Evolutionary conservation across 305 asterid genomes (phyloP), one percentile per base, ranked within the genome.

Genomic region (Fraxinus angustifolia): DNA sequence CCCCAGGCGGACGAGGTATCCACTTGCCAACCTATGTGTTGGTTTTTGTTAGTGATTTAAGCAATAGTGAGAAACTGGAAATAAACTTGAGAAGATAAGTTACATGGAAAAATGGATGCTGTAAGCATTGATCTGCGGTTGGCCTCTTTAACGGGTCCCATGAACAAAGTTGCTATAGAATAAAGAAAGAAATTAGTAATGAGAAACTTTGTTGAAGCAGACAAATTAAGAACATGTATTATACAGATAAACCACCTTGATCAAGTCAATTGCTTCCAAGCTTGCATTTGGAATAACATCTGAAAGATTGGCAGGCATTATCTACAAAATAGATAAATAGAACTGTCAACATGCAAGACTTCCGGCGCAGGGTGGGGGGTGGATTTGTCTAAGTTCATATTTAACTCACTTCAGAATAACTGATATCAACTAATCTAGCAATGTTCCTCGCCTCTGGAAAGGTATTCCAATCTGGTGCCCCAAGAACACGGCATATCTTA

Each of bases 81-180:
- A 80, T 40, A 75, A 82, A 82, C 38, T 5, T 65, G 36, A 75
- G 77, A 84, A 35, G 71, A 68, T 80, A 79, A 42, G 71, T 85
- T 91, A 94, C 98, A 70, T 93, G 91, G 86, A 96, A 96, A 87
- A 96, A 96, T 1, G 97, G 96, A 83, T 94, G 98, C 82, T 90
- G 93, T 88, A 96, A 87, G 87, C 98, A 94, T 73, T 94, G 94
- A 58, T 94, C 97, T 62, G 99, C 99, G 16, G 98, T 90, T 72
- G 97, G 98, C 86, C 99, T 92, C 89, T 91, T 90, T 62, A 85
- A 83, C 30, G 99, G 99, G 89, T 96, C 98, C 98, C 99, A 96
- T 3, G 99, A 93, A 82, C 91, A 90, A 75, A 96, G 96, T 96
- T 91, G 96, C 99, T 95, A 90, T 31, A 79, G 12, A 84, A 70